A percentile compares a stretch with the other conserved stretches of the same genome.
Conservation (phyloP, 2,329 filamentous ascomycete genomes). For the Alternaria angustiovoidea region DNA sequence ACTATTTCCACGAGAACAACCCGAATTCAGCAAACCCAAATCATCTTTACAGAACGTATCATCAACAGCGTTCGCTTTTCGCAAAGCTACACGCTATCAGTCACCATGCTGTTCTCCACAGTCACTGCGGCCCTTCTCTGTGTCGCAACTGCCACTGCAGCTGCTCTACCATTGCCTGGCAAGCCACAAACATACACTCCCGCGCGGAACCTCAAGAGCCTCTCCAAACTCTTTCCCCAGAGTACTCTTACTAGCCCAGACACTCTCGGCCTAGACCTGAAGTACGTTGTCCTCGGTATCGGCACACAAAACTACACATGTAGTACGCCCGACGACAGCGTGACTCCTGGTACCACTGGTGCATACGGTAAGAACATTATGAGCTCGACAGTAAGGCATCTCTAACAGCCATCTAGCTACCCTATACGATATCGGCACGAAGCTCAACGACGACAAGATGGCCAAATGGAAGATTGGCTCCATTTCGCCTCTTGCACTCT, state of each 20-base stretch:
- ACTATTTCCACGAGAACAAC: neutral
- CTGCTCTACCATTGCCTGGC: constrained; percentile 24
- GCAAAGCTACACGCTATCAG: neutral
- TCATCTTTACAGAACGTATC: neutral
- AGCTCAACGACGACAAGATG: constrained; percentile 38
- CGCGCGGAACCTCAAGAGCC: constrained; percentile 32
- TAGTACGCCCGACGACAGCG: constrained; percentile 31
- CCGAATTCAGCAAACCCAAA: neutral
- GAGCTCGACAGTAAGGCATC: neutral
- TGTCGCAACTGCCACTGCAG: constrained; percentile 24
- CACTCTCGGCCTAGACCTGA: constrained; percentile 44
- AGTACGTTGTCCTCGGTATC: constrained; percentile 58
- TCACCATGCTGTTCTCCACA: constrained; percentile 42
- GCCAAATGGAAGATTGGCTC: constrained; percentile 45
- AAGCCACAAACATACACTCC: constrained; percentile 24
- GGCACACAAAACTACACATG: constrained; percentile 65
- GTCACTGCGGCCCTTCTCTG: constrained; percentile 34
- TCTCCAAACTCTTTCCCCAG: constrained; percentile 38
- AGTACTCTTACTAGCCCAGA: constrained; percentile 41
- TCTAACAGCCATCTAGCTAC: constrained; percentile 36
- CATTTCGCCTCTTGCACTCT: constrained; percentile 46
- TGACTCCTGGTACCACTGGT: constrained; percentile 43
- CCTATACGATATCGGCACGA: constrained; percentile 48
- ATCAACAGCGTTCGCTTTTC: neutral
- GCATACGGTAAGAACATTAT: constrained; percentile 38